Conservation (phyloP, 306 rosid species). For the Castanospermum australe region DNA sequence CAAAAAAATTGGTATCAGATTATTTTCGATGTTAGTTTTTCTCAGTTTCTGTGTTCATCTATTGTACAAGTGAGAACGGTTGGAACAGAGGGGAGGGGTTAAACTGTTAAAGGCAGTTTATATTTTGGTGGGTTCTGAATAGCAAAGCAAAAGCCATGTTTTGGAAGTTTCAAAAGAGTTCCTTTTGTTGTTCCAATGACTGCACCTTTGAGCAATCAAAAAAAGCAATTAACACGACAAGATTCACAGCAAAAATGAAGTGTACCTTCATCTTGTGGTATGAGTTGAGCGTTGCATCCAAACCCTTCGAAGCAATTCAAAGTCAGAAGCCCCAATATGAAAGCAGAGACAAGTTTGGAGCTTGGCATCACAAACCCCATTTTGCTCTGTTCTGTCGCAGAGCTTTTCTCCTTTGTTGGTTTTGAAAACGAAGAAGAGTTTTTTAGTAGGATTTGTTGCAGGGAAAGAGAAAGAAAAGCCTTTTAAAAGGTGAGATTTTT, state of each 20-base stretch:
- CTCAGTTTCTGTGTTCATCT: neutral
- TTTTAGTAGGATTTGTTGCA: neutral
- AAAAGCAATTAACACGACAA: neutral
- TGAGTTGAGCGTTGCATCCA: constrained; percentile 55
- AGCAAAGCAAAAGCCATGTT: neutral
- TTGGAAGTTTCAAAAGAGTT: neutral
- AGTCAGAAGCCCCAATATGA: constrained; percentile 32
- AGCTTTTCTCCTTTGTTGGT: neutral
- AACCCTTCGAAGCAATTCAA: constrained; percentile 35
- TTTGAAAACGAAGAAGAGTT: neutral
- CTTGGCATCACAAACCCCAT: constrained; percentile 40
- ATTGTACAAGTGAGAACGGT: neutral
- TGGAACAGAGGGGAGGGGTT: neutral
- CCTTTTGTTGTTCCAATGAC: neutral
- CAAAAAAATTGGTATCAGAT: neutral
- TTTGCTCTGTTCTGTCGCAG: neutral
- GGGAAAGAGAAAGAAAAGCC: neutral
- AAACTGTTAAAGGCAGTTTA: neutral
- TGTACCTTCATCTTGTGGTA: constrained; percentile 71
- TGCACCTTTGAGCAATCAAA: neutral
- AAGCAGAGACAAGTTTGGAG: constrained; percentile 11
- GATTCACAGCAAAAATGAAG: neutral
- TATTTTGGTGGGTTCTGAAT: neutral
- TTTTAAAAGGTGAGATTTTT: neutral
- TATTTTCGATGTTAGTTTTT: neutral